Conservation (phyloP, 768 basidiomycete species). For the Coprinopsis marcescibilis region DNA sequence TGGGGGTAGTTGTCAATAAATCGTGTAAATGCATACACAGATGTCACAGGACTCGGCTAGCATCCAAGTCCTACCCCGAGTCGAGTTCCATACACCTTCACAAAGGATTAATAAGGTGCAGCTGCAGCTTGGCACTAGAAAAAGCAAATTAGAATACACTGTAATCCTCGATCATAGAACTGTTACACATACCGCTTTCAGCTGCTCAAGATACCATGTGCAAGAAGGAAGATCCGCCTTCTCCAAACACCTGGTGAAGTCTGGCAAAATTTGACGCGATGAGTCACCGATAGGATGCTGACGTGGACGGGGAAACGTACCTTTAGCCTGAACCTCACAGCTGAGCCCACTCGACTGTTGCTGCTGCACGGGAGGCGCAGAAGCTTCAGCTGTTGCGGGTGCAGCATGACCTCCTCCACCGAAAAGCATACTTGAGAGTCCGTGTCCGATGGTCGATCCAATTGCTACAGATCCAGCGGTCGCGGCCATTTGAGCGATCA, state of each 20-base stretch:
- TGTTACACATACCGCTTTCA: constrained; percentile 66
- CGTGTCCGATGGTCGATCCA: constrained; percentile 85
- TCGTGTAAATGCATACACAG: neutral
- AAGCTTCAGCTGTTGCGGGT: constrained; percentile 40
- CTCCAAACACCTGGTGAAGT: constrained; percentile 83
- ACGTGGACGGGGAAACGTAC: constrained; percentile 27
- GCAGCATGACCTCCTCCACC: constrained; percentile 54
- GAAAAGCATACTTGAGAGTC: constrained; percentile 86
- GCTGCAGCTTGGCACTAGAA: constrained; percentile 72
- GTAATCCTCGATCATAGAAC: neutral
- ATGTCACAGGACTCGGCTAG: neutral
- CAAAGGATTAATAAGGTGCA: constrained; percentile 27
- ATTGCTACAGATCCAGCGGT: constrained; percentile 88
- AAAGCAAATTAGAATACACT: constrained; percentile 6
- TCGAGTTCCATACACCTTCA: neutral
- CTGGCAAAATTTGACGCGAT: constrained; percentile 27
- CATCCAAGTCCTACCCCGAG: neutral
- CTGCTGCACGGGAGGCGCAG: constrained; percentile 45
- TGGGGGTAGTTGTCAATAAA: neutral
- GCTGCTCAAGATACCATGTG: constrained; percentile 82
- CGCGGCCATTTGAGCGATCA: constrained; percentile 82
- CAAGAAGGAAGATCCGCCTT: constrained; percentile 76
- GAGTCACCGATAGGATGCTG: neutral
- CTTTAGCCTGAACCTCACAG: constrained; percentile 82
- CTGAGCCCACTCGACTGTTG: constrained; percentile 40